Evolutionary conservation across 257 asterid species (phyloP), one percentile per base, ranked within the genome.

Genomic region (Haberlea rhodopensis): DNA sequence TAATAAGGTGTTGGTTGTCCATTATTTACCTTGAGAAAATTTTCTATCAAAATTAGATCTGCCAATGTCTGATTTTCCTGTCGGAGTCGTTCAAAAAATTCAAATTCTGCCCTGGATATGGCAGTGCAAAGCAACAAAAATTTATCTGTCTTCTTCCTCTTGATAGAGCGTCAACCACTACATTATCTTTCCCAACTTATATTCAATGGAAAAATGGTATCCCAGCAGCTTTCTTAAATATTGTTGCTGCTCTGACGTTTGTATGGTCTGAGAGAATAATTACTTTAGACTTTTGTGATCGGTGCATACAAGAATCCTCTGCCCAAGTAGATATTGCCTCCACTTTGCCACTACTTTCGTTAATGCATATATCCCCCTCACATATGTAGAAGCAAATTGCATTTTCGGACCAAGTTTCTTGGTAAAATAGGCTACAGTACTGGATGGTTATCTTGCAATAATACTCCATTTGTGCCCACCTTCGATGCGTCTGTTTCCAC

Each of bases 251-350:
- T 23, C 31, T 8, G 60, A 60, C 1, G 51, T 64, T 1, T 64
- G 51, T 1, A 52, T 29, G 0, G 22, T 45, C 9, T 64, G 60
- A 1, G 20, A 1, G 3, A 64, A 21, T 16, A 65, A 15, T 16
- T 65, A 59, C 3, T 18, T n/a, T 5, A 63, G 18, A 13, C 60
- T 29, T 23, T 0, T 9, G 6, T 65, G 62, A 32, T 65, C 70
- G 1, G 70, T 52, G 1, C 53, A 53, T 6, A 65, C 29, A 7
- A 65, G 9, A 8, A 65, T 52, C 0, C 2, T 3, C 4, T 34
- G 23, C 10, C 70, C 70, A 6, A 65, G 1, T 0, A 65, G 5
- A 32, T 65, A 65, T 21, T 65, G 37, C 0, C 61, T 6, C 53
- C 70, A 65, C 6, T 53, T 52, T 0, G 6, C 5, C 0, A 31